Conservation (phyloP, 2,329 filamentous ascomycete genomes). For the Thielaviopsis ethacetica region DNA sequence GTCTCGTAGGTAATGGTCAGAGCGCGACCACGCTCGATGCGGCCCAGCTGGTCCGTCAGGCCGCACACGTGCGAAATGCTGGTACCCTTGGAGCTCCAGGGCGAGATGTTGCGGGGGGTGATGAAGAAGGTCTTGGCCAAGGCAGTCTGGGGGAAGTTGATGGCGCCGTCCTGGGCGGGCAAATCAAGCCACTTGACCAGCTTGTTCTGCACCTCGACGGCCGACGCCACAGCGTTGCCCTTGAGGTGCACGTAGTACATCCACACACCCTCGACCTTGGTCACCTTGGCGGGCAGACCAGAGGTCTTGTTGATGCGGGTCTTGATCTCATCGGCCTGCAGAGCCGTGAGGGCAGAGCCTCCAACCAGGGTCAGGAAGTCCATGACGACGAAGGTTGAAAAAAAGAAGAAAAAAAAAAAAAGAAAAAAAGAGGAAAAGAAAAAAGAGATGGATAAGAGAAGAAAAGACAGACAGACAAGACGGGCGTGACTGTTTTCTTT, state of each 20-base stretch:
- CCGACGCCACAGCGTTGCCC: slow-evolving; percentile 14
- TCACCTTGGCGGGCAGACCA: slow-evolving; percentile 25
- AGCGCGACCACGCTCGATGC: slow-evolving; percentile 75
- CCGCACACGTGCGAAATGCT: slow-evolving; percentile 88
- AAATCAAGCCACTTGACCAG: slow-evolving; percentile 13
- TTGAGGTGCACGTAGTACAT: slow-evolving; percentile 52
- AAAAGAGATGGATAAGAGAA: background rate
- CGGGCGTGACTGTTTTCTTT: background rate
- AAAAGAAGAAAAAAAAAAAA: background rate
- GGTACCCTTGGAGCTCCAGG: slow-evolving; percentile 94
- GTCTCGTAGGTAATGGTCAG: slow-evolving; percentile 49
- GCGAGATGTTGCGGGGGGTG: slow-evolving; percentile 72
- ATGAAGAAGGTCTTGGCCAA: slow-evolving; percentile 38
- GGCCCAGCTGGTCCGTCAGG: slow-evolving; percentile 49
- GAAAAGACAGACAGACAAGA: no score
- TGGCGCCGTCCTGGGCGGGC: slow-evolving; percentile 5
- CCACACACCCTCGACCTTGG: slow-evolving; percentile 36
- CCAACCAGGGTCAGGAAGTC: slow-evolving; percentile 22
- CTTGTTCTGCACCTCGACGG: slow-evolving; percentile 17
- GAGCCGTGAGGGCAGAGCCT: slow-evolving; percentile 32
- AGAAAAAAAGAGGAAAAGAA: background rate
- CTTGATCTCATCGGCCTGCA: slow-evolving; percentile 28
- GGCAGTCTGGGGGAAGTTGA: slow-evolving; percentile 8
- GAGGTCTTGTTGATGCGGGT: slow-evolving; percentile 27
- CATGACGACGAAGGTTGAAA: slow-evolving; percentile 8